Conservation (phyloP, 495 filamentous ascomycete genomes). For the Polyplosphaeria fusca region DNA sequence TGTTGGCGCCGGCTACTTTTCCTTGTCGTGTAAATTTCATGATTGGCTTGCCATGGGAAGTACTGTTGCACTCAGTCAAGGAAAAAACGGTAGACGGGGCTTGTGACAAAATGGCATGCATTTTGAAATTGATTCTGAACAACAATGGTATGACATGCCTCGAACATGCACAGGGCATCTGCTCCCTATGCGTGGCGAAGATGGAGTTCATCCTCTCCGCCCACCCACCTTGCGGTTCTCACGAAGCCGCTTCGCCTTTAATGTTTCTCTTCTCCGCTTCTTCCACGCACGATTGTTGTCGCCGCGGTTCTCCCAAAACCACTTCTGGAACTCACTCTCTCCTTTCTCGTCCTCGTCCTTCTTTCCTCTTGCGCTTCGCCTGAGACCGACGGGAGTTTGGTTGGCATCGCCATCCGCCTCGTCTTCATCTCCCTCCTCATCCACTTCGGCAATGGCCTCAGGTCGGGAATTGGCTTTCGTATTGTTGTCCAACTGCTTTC, state of each 20-base stretch:
- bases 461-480: conserved; percentile 27
- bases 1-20: too few species aligned
- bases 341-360: conserved; percentile 44
- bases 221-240: conserved; percentile 59
- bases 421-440: conserved; percentile 33
- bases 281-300: conserved; percentile 92
- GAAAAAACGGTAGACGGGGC: too few species aligned
- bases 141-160: too few species aligned
- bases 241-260: conserved; percentile 82
- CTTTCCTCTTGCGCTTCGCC: conserved; percentile 17
- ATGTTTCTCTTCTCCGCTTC: conserved; percentile 69
- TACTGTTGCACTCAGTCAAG: too few species aligned
- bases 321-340: conserved; percentile 74
- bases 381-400: conserved; percentile 15
- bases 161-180: too few species aligned
- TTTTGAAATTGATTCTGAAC: too few species aligned
- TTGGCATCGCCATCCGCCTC: conserved; percentile 36
- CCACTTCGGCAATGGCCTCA: conserved; percentile 30
- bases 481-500: conserved; percentile 26
- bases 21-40: too few species aligned
- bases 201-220: too few species aligned
- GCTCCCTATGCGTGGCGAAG: too few species aligned
- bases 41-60: not conserved
- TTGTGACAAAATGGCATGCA: too few species aligned
- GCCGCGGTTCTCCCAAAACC: conserved; percentile 89